Conservation (phyloP, 306 rosid species). For the Malus orientalis region DNA sequence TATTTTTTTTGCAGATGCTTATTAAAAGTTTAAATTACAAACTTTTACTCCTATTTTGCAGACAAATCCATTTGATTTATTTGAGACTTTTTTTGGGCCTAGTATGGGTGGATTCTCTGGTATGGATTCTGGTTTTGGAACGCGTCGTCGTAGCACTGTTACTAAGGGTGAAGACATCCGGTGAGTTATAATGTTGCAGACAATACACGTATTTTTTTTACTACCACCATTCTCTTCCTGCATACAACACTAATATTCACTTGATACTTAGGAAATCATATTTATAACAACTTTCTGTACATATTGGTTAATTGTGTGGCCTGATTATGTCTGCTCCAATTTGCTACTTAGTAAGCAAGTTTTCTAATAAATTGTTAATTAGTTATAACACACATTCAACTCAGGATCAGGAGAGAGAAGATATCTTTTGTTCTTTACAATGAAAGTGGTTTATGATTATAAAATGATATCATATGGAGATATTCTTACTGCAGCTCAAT, state of each 20-base stretch:
- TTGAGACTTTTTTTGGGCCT: slow-evolving; percentile 92
- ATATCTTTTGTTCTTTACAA: background rate
- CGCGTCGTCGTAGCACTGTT: slow-evolving; percentile 80
- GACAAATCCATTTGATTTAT: slow-evolving; percentile 96
- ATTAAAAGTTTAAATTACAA: background rate
- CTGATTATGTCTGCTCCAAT: background rate
- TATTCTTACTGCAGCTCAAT: background rate
- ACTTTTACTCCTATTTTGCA: slow-evolving; percentile 26
- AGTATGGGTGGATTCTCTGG: slow-evolving; percentile 74
- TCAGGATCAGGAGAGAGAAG: background rate
- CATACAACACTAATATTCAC: background rate
- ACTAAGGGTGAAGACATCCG: slow-evolving; percentile 95
- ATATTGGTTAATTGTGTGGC: background rate
- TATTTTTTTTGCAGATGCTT: slow-evolving; percentile 38
- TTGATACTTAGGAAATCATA: background rate
- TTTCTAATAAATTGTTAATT: background rate
- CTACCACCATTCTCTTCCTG: background rate
- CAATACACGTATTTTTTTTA: slow-evolving; percentile 5
- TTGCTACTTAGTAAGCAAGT: background rate
- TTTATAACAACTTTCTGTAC: background rate
- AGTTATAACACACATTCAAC: background rate
- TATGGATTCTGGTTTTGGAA: slow-evolving; percentile 79
- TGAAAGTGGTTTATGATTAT: background rate
- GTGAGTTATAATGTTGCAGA: slow-evolving; percentile 35
- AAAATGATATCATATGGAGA: background rate